A percentile compares a stretch with the other conserved stretches of the same genome.
Conservation (phyloP, 2,329 filamentous ascomycete genomes). For the Apiospora arundinis region DNA sequence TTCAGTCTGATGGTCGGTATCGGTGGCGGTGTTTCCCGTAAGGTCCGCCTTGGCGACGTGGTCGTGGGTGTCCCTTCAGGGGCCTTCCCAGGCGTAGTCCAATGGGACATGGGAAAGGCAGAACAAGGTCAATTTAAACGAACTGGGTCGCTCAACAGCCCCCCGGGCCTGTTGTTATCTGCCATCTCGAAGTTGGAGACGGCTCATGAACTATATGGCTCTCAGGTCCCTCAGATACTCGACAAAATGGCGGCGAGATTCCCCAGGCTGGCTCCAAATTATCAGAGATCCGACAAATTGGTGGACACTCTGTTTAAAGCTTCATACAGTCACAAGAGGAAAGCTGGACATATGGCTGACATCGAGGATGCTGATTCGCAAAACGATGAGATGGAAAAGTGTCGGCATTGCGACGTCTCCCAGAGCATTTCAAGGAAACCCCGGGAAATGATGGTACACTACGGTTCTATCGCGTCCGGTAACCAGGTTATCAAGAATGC, state of each 20-base stretch:
- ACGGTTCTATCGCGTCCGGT: constrained; percentile 27
- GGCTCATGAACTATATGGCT: constrained; percentile 13
- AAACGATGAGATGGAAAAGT: not conserved
- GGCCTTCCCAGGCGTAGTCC: constrained; percentile 18
- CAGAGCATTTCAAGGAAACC: not conserved
- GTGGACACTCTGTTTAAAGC: not conserved
- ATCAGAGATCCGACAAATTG: not conserved
- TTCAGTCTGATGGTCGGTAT: not conserved
- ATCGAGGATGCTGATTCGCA: not conserved
- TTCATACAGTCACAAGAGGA: not conserved
- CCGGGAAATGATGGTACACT: constrained; percentile 5
- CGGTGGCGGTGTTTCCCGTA: constrained; percentile 26
- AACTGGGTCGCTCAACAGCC: not conserved
- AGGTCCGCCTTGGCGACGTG: too few relatives aligned
- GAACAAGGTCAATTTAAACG: not conserved
- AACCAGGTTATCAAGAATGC: constrained; percentile 30
- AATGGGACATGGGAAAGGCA: constrained; percentile 28
- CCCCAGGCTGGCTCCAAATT: not conserved
- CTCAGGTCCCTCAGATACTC: not conserved
- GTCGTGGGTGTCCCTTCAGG: constrained; percentile 29
- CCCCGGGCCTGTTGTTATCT: not conserved
- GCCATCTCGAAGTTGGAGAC: constrained; percentile 4
- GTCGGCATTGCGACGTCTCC: not conserved
- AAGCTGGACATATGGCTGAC: not conserved
- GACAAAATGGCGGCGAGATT: constrained; percentile 2